These are phyloP conservation scores for Bullera alba DNA, from an alignment of 768 basidiomycete species.

Conservation along the genomic window DNA sequence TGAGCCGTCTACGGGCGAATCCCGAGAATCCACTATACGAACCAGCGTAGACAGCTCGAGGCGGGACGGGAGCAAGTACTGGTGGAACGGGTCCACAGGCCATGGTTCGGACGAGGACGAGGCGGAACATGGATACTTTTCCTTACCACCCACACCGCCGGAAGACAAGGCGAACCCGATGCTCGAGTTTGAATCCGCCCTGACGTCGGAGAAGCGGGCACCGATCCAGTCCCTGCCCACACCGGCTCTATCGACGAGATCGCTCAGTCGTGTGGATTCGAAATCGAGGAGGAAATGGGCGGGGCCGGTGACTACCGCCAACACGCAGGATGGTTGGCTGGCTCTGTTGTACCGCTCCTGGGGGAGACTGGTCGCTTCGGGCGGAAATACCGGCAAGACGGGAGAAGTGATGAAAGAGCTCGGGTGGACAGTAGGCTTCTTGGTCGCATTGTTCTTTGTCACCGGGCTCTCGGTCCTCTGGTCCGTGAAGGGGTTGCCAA, in stretches of 20 bases:
- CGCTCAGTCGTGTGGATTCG: slow-evolving; percentile 7
- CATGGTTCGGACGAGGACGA: slow-evolving; percentile 5
- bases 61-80: slow-evolving; percentile 8
- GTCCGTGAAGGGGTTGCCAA: slow-evolving; percentile 37
- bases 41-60: slow-evolving; percentile 2
- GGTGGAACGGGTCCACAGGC: slow-evolving; percentile 17
- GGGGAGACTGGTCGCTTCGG: slow-evolving; percentile 7
- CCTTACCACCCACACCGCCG: slow-evolving; percentile 24
- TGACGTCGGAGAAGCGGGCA: neutral
- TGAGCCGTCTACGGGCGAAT: slow-evolving; percentile 5
- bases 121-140: slow-evolving; percentile 23
- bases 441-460: slow-evolving; percentile 29
- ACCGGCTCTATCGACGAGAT: slow-evolving; percentile 27
- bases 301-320: neutral
- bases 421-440: slow-evolving; percentile 15
- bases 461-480: slow-evolving; percentile 33
- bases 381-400: slow-evolving; percentile 11
- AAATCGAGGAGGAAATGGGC: slow-evolving; percentile 1
- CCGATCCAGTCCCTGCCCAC: slow-evolving; percentile 19
- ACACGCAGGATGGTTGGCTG: slow-evolving; percentile 18
- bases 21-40: slow-evolving; percentile 1
- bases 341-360: slow-evolving; percentile 6
- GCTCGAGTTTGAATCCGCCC: neutral
- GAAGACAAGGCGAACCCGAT: slow-evolving; percentile 5
- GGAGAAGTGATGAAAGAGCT: slow-evolving; percentile 12